phyloP scores from a whole-genome alignment of 2,329 filamentous ascomycete species.

The Diaporthe ampelina region DNA sequence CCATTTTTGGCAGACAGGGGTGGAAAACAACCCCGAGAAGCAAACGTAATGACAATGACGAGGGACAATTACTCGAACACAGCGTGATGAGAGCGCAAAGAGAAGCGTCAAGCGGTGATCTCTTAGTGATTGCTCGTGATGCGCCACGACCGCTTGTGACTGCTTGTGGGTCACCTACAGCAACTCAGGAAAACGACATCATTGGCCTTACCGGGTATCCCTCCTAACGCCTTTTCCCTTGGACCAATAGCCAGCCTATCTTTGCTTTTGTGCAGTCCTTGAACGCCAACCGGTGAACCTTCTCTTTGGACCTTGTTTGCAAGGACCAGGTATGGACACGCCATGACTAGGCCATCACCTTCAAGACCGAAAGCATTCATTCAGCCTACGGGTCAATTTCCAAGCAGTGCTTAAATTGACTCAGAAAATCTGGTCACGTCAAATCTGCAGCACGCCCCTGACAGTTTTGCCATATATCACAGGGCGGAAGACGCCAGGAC shows the following conservation, averaged over 20 bases:
- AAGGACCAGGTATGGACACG: background rate
- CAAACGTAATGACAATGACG: background rate
- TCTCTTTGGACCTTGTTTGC: background rate
- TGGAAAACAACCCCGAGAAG: background rate
- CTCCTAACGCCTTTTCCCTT: slow-evolving; percentile 11
- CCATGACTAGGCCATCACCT: background rate
- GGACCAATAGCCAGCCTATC: background rate
- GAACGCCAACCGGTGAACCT: slow-evolving; percentile 12
- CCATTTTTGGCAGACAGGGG: background rate
- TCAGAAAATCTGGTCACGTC: background rate
- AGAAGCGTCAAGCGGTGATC: background rate
- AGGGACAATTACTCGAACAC: too few species aligned
- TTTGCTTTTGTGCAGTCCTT: background rate
- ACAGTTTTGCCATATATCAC: slow-evolving; percentile 18
- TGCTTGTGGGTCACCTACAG: background rate
- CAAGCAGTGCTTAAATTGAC: too few species aligned
- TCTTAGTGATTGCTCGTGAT: background rate
- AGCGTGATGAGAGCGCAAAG: background rate
- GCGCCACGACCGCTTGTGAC: background rate
- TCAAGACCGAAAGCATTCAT: background rate
- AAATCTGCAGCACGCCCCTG: slow-evolving; percentile 24
- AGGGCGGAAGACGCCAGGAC: background rate
- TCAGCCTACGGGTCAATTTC: background rate
- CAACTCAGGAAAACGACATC: background rate
- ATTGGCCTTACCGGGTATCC: slow-evolving; percentile 25